These are phyloP conservation scores for Candida pseudoviswanathii DNA, from an alignment of 1,139 yeast species.

Conservation along the genomic window DNA sequence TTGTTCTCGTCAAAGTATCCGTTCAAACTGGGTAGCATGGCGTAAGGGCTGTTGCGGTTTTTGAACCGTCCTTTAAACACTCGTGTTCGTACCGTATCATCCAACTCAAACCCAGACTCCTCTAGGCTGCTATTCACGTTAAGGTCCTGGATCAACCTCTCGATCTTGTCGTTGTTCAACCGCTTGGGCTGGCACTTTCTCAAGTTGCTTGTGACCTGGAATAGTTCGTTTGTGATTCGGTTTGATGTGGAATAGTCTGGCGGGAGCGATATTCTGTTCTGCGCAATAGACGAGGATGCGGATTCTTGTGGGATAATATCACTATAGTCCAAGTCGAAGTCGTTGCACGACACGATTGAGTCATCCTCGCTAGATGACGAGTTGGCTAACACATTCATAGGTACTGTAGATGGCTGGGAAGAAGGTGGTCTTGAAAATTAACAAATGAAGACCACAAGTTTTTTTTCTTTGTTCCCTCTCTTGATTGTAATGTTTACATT, in stretches of 20 bases:
- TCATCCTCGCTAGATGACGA: background rate
- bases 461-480: constrained; percentile 1
- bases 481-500: constrained; percentile 4
- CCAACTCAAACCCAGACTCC: constrained; percentile 39
- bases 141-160: constrained; percentile 35
- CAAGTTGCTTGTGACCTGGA: constrained; percentile 40
- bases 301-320: constrained; percentile 21
- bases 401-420: background rate
- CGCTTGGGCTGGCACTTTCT: constrained; percentile 16
- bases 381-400: background rate
- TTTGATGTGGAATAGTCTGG: constrained; percentile 19
- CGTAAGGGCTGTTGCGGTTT: constrained; percentile 22
- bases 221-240: constrained; percentile 34
- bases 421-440: background rate
- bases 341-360: constrained; percentile 15
- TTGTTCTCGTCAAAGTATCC: constrained; percentile 35
- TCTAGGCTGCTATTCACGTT: constrained; percentile 22
- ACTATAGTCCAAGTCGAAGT: constrained; percentile 28
- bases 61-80: constrained; percentile 43
- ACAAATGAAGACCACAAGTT: background rate
- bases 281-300: background rate
- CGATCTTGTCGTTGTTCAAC: constrained; percentile 39
- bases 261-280: constrained; percentile 13
- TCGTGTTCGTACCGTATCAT: constrained; percentile 50
- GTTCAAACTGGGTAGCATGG: constrained; percentile 32